Conservation (phyloP, 306 rosid genomes). For the Prunus padus region DNA sequence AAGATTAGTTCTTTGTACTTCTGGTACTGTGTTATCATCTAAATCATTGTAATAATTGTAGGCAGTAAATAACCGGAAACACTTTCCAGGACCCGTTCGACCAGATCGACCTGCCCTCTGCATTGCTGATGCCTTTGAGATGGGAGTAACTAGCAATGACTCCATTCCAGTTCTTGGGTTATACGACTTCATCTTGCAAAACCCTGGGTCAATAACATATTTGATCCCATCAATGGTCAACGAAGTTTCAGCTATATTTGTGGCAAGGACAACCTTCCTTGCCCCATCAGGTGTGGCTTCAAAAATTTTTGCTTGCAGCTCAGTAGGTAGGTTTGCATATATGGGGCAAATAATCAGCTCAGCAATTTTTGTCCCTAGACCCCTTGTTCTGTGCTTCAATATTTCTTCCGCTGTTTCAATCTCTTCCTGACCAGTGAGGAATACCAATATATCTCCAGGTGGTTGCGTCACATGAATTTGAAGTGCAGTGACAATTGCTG, state of each 20-base stretch:
- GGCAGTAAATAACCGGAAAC: conserved; percentile 83
- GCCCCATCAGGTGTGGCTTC: conserved; percentile 99
- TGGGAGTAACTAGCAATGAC: conserved; percentile 74
- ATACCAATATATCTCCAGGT: conserved; percentile 86
- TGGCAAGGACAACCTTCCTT: conserved; percentile 90
- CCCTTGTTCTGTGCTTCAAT: conserved; percentile 78
- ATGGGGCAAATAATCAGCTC: conserved; percentile 94
- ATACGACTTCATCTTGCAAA: conserved; percentile 69
- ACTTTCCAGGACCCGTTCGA: conserved; percentile 96
- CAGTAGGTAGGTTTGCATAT: conserved; percentile 94
- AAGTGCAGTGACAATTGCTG: conserved; percentile 87
- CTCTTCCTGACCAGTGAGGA: conserved; percentile 96
- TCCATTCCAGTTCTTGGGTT: conserved; percentile 98
- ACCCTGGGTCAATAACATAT: conserved; percentile 96
- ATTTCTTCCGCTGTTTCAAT: conserved; percentile 98
- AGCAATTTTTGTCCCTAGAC: conserved; percentile 89
- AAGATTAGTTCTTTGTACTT: conserved; percentile 91
- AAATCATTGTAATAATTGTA: conserved; percentile 70
- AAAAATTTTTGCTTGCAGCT: conserved; percentile 89
- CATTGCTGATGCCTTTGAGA: conserved; percentile 94
- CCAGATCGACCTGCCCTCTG: conserved; percentile 97
- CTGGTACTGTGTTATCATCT: conserved; percentile 89
- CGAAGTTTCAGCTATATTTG: conserved; percentile 96
- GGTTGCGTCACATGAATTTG: conserved; percentile 92
- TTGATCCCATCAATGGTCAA: conserved; percentile 96